Evolutionary conservation across 257 asterid species (phyloP).

Genomic region (Sherardia arvensis): DNA sequence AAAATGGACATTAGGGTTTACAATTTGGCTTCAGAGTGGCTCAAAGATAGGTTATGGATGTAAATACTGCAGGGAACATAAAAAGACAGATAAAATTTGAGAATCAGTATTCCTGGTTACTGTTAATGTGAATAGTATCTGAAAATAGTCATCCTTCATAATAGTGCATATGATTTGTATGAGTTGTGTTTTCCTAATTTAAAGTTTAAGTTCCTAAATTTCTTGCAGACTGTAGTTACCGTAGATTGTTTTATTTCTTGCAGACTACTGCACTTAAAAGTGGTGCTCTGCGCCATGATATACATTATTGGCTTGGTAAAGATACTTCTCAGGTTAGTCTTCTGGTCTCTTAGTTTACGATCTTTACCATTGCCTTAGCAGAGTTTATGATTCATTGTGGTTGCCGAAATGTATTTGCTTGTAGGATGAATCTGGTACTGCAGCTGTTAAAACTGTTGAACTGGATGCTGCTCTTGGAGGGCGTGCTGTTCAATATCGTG

Average conservation of each 20-base stretch:
- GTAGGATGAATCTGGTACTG: conserved; percentile 92
- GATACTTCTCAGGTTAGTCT: conserved; percentile 77
- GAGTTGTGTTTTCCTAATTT: background rate
- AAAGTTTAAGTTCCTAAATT: background rate
- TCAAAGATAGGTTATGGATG: too few species aligned
- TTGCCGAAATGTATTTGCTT: conserved; percentile 15
- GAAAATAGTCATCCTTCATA: background rate
- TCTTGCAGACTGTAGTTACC: conserved; percentile 6
- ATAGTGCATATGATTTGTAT: background rate
- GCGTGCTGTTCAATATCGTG: conserved; percentile 97
- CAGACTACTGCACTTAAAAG: conserved; percentile 82
- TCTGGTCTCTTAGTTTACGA: background rate
- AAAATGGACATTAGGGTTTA: too few species aligned
- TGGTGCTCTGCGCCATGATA: conserved; percentile 82
- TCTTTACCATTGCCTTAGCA: background rate
- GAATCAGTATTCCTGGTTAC: background rate
- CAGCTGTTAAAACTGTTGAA: conserved; percentile 83
- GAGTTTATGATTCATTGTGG: conserved; percentile 1
- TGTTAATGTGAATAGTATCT: background rate
- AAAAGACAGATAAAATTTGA: too few species aligned
- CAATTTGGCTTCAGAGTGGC: too few species aligned
- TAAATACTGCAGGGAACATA: background rate
- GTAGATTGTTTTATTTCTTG: conserved; percentile 17
- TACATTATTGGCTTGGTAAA: conserved; percentile 96
- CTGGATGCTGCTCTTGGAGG: conserved; percentile 96